Evolutionary conservation across 345 rosid species (phyloP).

Genomic region (Pugionium cornutum): DNA sequence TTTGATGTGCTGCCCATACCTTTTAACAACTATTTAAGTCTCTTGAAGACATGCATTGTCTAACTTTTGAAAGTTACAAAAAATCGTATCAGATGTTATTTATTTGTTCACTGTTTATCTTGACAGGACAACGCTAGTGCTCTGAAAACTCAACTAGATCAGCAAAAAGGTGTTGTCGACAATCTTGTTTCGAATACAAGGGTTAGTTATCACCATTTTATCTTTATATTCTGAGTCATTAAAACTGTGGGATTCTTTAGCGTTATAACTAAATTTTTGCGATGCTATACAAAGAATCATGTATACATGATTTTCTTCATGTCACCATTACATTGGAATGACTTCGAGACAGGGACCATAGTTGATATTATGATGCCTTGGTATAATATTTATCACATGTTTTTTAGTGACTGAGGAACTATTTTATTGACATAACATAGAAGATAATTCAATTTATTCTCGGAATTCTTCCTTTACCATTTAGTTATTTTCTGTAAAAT

Average conservation of each 20-base stretch:
- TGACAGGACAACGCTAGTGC: conserved; percentile 63
- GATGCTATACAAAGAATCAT: conserved; percentile 15
- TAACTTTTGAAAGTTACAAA: not conserved
- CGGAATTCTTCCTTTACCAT: too few species aligned
- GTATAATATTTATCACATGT: not conserved
- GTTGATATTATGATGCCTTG: not conserved
- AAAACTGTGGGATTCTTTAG: not conserved
- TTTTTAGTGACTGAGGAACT: not conserved
- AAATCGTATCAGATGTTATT: not conserved
- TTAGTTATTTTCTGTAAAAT: too few species aligned
- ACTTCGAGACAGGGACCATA: conserved; percentile 1
- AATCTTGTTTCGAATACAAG: conserved; percentile 74
- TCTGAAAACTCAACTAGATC: conserved; percentile 70
- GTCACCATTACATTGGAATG: not conserved
- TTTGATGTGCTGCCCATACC: not conserved
- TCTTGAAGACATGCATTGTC: not conserved
- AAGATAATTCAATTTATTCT: not conserved
- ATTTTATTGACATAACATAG: not conserved
- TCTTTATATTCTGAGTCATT: not conserved
- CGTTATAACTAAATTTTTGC: not conserved
- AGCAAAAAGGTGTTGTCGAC: conserved; percentile 65
- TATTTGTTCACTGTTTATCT: conserved; percentile 7
- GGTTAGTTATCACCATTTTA: conserved; percentile 43
- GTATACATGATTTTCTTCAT: conserved; percentile 19
- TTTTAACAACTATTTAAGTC: not conserved